Conservation (phyloP, 129 eudicot species). For the Ambrosia trifida region DNA sequence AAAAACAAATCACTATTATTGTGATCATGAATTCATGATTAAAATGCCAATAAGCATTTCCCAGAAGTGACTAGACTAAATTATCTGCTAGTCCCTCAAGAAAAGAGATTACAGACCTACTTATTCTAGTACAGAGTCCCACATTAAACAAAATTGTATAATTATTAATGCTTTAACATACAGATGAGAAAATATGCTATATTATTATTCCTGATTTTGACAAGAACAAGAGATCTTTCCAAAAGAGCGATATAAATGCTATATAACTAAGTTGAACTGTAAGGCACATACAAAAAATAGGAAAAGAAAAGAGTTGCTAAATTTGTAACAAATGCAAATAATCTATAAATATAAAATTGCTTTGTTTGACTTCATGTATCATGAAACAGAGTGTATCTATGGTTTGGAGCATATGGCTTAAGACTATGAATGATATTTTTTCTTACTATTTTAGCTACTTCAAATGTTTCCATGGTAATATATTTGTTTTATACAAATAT, state of each 20-base stretch:
- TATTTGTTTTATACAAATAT: not conserved
- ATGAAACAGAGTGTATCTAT: not conserved
- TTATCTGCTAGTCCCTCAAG: not conserved
- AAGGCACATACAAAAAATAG: not conserved
- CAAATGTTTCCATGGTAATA: not conserved
- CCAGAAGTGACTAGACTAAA: conserved; percentile 4
- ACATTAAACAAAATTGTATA: not conserved
- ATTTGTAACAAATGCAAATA: conserved; percentile 11
- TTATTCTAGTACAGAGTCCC: conserved; percentile 1
- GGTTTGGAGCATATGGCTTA: conserved; percentile 8
- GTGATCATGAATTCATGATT: not conserved
- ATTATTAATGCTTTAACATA: not conserved
- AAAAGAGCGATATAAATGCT: not conserved
- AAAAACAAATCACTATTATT: conserved; percentile 18
- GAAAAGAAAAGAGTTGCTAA: not conserved
- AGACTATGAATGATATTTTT: not conserved
- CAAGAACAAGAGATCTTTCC: not conserved
- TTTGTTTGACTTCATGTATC: conserved; percentile 5
- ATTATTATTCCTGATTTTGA: conserved; percentile 11
- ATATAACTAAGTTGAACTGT: conserved; percentile 3
- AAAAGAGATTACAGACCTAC: conserved; percentile 2
- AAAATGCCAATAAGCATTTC: not conserved
- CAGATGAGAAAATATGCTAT: not conserved
- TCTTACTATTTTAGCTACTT: not conserved
- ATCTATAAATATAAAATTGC: not conserved